These are phyloP conservation scores for Coniophora puteana DNA, from an alignment of 1,284 basidiomycete genomes.

Conservation along the genomic window DNA sequence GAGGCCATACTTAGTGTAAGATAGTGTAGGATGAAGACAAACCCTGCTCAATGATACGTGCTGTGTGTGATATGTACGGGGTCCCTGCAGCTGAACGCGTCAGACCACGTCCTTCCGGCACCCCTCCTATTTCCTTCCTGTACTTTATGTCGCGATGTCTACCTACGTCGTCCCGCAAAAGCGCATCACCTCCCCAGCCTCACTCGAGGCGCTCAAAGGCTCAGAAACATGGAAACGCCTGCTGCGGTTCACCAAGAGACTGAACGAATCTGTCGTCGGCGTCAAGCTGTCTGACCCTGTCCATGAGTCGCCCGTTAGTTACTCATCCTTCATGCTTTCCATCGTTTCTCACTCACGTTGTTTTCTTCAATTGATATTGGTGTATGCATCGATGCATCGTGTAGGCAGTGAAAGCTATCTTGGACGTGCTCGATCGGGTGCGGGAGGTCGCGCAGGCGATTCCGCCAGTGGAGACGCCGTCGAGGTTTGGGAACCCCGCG, in stretches of 20 bases:
- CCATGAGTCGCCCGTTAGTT: conserved; percentile 52
- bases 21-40: too few relatives aligned
- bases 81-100: too few relatives aligned
- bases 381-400: conserved; percentile 6
- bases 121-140: too few relatives aligned
- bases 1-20: too few relatives aligned
- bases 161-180: too few relatives aligned
- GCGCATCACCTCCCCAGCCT: too few relatives aligned
- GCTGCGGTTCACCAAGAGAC: conserved; percentile 57
- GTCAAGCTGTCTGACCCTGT: conserved; percentile 71
- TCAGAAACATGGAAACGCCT: too few relatives aligned
- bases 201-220: too few relatives aligned
- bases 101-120: too few relatives aligned
- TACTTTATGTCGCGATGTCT: too few relatives aligned
- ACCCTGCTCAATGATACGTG: too few relatives aligned
- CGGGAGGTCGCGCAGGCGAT: conserved; percentile 64
- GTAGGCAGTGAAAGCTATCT: conserved; percentile 61
- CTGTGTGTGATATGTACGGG: too few relatives aligned
- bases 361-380: conserved; percentile 1
- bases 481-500: conserved; percentile 96
- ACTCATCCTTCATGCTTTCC: conserved; percentile 7
- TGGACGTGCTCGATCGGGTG: conserved; percentile 67
- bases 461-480: conserved; percentile 85
- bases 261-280: conserved; percentile 79
- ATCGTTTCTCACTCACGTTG: conserved; percentile 6